Conservation (phyloP, 2,329 filamentous ascomycete genomes). For the Colletotrichum horii region DNA sequence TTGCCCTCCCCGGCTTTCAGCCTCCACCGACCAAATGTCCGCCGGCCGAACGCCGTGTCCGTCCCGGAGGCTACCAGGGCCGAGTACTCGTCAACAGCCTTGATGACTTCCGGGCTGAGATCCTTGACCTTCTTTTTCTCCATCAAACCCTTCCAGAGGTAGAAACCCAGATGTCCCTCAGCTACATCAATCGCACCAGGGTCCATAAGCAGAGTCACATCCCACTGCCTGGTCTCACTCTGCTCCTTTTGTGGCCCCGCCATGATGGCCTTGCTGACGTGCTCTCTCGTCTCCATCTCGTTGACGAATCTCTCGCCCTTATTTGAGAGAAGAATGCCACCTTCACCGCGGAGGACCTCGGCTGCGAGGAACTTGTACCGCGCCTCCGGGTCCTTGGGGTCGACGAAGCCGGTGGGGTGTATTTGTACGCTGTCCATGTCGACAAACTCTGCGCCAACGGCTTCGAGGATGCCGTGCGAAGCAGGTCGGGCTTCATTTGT, state of each 20-base stretch:
- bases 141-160: conserved; percentile 66
- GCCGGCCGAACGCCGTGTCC: conserved; percentile 52
- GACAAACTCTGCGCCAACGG: conserved; percentile 46
- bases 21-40: conserved; percentile 60
- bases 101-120: conserved; percentile 42
- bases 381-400: conserved; percentile 48
- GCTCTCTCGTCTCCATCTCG: conserved; percentile 64
- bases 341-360: conserved; percentile 67
- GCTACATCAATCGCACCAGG: conserved; percentile 59
- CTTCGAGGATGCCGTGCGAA: conserved; percentile 49
- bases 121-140: conserved; percentile 59
- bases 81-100: conserved; percentile 55
- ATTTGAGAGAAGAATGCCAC: conserved; percentile 57
- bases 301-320: conserved; percentile 63
- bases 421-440: conserved; percentile 66
- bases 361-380: conserved; percentile 67
- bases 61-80: conserved; percentile 42
- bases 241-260: conserved; percentile 32
- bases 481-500: conserved; percentile 66
- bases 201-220: conserved; percentile 63
- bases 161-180: conserved; percentile 65
- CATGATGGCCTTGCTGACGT: conserved; percentile 60
- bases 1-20: conserved; percentile 47
- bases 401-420: conserved; percentile 69
- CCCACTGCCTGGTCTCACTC: conserved; percentile 55